Percentiles rank a stretch among this genome's conserved stretches.
Evolutionary conservation across 192 early-diverging fungal genomes (phyloP).

Genomic region (Coemansia reversa): DNA sequence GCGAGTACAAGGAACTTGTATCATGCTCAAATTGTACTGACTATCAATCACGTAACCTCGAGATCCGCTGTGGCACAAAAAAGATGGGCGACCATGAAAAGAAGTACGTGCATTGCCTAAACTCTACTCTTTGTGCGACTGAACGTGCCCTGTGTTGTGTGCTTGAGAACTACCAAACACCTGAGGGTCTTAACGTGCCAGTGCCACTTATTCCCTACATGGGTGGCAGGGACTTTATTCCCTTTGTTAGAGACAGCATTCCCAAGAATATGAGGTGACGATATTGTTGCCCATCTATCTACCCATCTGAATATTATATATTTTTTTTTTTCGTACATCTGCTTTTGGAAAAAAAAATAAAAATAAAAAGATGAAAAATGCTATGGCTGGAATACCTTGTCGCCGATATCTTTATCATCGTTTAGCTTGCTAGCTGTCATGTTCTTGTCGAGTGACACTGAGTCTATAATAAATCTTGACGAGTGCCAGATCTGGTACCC

Average conservation of each 20-base stretch:
- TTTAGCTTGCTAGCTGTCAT: conserved; percentile 12
- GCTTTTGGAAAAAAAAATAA: conserved; percentile 6
- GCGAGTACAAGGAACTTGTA: conserved; percentile 97
- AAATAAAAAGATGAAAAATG: not conserved
- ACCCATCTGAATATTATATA: not conserved
- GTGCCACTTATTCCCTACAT: conserved; percentile 86
- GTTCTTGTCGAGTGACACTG: conserved; percentile 32
- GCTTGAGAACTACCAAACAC: conserved; percentile 95
- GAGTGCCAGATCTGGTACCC: conserved; percentile 53
- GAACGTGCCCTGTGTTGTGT: conserved; percentile 93
- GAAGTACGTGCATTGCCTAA: conserved; percentile 96
- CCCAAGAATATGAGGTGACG: conserved; percentile 45
- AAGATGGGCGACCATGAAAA: conserved; percentile 94
- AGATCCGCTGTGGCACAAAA: conserved; percentile 96
- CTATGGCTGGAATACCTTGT: conserved; percentile 12
- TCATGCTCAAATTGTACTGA: conserved; percentile 99
- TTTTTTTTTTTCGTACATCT: not conserved
- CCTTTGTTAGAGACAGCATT: conserved; percentile 56
- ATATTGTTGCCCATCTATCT: not conserved
- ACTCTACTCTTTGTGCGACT: conserved; percentile 95
- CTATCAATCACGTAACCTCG: conserved; percentile 91
- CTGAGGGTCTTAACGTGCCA: conserved; percentile 85
- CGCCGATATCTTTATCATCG: conserved; percentile 12
- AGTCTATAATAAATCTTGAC: conserved; percentile 44
- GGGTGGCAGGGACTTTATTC: conserved; percentile 90